phyloP scores from a whole-genome alignment of 23 red algal genomes.

The Pyropia yezoensis region DNA sequence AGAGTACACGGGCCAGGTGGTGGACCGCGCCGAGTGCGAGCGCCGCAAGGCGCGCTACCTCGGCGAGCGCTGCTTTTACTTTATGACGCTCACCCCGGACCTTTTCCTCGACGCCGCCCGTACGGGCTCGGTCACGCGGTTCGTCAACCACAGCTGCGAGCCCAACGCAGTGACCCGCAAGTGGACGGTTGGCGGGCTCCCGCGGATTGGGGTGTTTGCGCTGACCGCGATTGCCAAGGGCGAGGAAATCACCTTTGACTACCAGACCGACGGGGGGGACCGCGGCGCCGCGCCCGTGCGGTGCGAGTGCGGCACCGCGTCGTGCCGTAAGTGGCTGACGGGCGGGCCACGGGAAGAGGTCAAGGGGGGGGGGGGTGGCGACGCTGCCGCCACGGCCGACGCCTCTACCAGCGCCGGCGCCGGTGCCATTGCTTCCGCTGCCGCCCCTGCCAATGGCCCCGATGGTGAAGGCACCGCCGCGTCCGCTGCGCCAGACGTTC shows the following conservation, averaged over 20 bases:
- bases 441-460: too few species aligned
- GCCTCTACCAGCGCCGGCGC: too few species aligned
- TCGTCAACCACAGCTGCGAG: constrained; percentile 91
- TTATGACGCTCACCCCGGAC: constrained; percentile 79
- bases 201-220: constrained; percentile 81
- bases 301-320: constrained; percentile 17
- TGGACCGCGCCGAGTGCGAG: constrained; percentile 47
- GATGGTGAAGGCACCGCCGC: too few species aligned
- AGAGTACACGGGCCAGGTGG: constrained; percentile 93
- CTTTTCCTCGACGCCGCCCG: constrained; percentile 80
- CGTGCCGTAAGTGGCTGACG: constrained; percentile 19
- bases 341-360: neutral
- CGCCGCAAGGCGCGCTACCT: constrained; percentile 52
- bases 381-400: too few species aligned
- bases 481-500: too few species aligned
- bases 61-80: constrained; percentile 86
- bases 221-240: constrained; percentile 42
- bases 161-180: constrained; percentile 87
- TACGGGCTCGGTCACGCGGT: constrained; percentile 62
- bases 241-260: constrained; percentile 91
- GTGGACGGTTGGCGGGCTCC: constrained; percentile 84
- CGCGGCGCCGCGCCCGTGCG: constrained; percentile 6
- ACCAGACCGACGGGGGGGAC: constrained; percentile 46
- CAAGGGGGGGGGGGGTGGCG: too few species aligned
- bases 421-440: too few species aligned